Conservation (phyloP, 805 yeast genomes). For the Cyberlindnera euphorbiae region DNA sequence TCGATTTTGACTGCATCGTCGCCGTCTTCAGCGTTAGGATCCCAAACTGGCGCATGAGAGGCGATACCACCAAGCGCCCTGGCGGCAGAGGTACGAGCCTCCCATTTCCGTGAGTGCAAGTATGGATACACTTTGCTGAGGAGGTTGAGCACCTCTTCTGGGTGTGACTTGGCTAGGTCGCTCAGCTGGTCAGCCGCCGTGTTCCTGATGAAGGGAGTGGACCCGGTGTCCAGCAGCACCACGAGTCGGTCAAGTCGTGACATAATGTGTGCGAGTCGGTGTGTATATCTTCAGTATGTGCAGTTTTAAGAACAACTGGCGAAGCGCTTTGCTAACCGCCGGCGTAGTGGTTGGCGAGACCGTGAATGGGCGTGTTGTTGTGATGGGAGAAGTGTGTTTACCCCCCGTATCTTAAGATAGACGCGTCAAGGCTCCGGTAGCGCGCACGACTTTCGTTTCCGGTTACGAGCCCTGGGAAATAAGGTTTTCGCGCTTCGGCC, state of each 20-base stretch:
- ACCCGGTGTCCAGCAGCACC: conserved; percentile 78
- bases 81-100: conserved; percentile 92
- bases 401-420: too few species aligned
- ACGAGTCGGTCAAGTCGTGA: conserved; percentile 43
- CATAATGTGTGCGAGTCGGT: conserved; percentile 14
- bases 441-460: conserved; percentile 1
- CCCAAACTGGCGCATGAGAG: conserved; percentile 74
- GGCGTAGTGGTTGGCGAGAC: too few species aligned
- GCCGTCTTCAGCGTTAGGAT: conserved; percentile 47
- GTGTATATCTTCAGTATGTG: too few species aligned
- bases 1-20: conserved; percentile 21
- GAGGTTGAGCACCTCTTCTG: conserved; percentile 81
- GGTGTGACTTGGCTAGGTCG: conserved; percentile 89
- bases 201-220: conserved; percentile 86
- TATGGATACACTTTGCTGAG: conserved; percentile 90
- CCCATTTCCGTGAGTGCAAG: conserved; percentile 83
- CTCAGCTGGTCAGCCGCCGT: conserved; percentile 97
- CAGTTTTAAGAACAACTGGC: too few species aligned
- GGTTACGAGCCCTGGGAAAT: conserved; percentile 5
- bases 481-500: too few species aligned
- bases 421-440: not conserved
- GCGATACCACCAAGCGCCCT: conserved; percentile 93
- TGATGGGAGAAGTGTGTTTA: too few species aligned
- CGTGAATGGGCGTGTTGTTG: not conserved
- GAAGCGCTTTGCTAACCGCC: too few species aligned